A percentile compares a stretch with the other conserved stretches of the same genome.
phyloP scores from a whole-genome alignment of 768 basidiomycete genomes.

The Boletus rubroflammeus region DNA sequence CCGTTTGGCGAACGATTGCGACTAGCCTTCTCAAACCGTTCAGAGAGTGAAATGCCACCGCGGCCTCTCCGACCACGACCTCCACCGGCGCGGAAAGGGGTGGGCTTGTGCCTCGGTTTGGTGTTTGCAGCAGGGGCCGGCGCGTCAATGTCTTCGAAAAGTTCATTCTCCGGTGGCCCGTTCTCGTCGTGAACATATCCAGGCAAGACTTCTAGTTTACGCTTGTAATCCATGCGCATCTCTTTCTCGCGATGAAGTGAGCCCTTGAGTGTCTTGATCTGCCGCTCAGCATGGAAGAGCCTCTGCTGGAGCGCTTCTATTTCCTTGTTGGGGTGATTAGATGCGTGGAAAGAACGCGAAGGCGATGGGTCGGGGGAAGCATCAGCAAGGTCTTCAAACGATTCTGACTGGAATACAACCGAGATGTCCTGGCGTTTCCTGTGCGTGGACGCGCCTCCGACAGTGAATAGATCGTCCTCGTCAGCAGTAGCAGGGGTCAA shows the following conservation, averaged over 20 bases:
- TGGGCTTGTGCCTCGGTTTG: conserved; percentile 40
- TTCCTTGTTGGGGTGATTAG: conserved; percentile 75
- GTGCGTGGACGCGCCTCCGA: conserved; percentile 59
- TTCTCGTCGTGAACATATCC: conserved; percentile 37
- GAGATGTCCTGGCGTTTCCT: conserved; percentile 56
- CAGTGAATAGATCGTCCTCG: conserved; percentile 67
- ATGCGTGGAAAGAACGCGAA: conserved; percentile 58
- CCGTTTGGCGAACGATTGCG: conserved; percentile 47
- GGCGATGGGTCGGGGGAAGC: conserved; percentile 66
- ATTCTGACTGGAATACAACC: conserved; percentile 42
- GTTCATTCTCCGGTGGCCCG: conserved; percentile 38
- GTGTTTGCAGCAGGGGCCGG: conserved; percentile 30
- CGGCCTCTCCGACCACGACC: conserved; percentile 49
- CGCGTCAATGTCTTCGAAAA: conserved; percentile 46
- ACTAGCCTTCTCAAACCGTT: conserved; percentile 59
- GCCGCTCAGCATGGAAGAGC: conserved; percentile 82
- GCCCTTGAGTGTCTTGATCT: conserved; percentile 77
- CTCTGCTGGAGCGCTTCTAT: conserved; percentile 78
- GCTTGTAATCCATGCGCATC: conserved; percentile 62
- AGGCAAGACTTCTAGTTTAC: conserved; percentile 46
- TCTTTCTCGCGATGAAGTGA: conserved; percentile 82
- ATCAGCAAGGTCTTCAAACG: conserved; percentile 43
- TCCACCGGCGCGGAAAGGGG: conserved; percentile 52
- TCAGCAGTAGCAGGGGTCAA: conserved; percentile 53
- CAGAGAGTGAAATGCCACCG: conserved; percentile 52